phyloP scores from a whole-genome alignment of 306 rosid species.

The Morella rubra region DNA sequence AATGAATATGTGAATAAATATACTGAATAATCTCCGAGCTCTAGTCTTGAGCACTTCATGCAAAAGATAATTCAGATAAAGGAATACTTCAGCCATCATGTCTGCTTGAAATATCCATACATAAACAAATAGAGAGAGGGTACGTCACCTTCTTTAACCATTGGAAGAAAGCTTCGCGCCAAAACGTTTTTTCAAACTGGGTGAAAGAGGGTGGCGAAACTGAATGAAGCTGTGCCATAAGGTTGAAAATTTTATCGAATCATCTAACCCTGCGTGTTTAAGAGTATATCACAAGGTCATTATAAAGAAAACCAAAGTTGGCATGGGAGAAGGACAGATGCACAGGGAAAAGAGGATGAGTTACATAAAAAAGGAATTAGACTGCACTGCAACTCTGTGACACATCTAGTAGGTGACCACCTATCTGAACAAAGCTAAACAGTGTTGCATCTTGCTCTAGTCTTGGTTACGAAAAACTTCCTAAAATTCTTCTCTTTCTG shows the following conservation, averaged over 20 bases:
- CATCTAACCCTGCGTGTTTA: too few relatives aligned
- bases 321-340: too few relatives aligned
- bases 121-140: background rate
- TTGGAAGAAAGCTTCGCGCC: constrained; percentile 43
- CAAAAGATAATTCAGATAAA: too few relatives aligned
- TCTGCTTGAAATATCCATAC: too few relatives aligned
- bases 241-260: too few relatives aligned
- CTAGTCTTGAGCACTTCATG: too few relatives aligned
- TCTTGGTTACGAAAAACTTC: background rate
- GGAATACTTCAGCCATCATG: too few relatives aligned
- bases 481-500: background rate
- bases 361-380: background rate
- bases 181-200: constrained; percentile 29
- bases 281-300: too few relatives aligned
- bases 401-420: background rate
- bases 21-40: too few relatives aligned
- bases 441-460: background rate
- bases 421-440: background rate
- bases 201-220: constrained; percentile 15
- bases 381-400: background rate
- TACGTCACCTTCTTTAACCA: constrained; percentile 34
- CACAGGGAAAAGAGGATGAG: background rate
- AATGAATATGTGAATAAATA: too few relatives aligned
- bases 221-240: constrained; percentile 20
- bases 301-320: too few relatives aligned